Base-by-base conservation (phyloP, 2,329 filamentous ascomycete species). In the Trichoderma gracile region DNA sequence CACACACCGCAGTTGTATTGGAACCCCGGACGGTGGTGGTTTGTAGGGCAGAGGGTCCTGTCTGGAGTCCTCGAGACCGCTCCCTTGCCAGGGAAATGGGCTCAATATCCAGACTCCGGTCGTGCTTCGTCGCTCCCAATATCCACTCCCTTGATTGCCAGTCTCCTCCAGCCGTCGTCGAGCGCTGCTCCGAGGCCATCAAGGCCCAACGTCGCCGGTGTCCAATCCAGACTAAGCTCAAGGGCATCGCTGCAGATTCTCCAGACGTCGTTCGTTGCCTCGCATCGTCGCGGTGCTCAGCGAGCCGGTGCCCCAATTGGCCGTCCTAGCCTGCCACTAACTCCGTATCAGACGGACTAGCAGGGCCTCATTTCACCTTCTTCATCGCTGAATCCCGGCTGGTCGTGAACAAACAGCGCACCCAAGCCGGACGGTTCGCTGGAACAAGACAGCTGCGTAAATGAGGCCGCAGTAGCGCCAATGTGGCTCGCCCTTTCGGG, bases 401-500 rank as follows among this genome's bases (percentile, higher is more conserved):
- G 33, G 62, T 54, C 50, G 62, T 64, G 10, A 47, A 64, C 46
- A 52, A 64, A 59, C 21, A 49, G 27, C 56, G 43, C 50, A 46
- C 63, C 33, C 56, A 53, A 65, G 56, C 50, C 56, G 56, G 63
- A 65, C 49, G 43, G 27, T 61, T 65, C 63, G 30, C 63, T 55
- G 43, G 15, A 56, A 65, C 10, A 23, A 43, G 49, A 46, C 47
- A 64, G 54, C 54, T 53, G 63, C 40, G 55, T 25, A 65, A 65
- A 65, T 65, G 63, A 65, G 63, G 63, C 49, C 63, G 47, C 56
- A 53, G 43, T 45, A 57, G 55, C 43, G 49, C 54, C 63, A 52
- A 53, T 59, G 54, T 47, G 55, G 43, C 42, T 64, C 42, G 63
- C 63, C 46, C 55, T 65, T 65, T 65, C 59, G 7, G 63, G 63